phyloP scores from a whole-genome alignment of 2,329 filamentous ascomycete species.

The Penicillium hesseltinei region DNA sequence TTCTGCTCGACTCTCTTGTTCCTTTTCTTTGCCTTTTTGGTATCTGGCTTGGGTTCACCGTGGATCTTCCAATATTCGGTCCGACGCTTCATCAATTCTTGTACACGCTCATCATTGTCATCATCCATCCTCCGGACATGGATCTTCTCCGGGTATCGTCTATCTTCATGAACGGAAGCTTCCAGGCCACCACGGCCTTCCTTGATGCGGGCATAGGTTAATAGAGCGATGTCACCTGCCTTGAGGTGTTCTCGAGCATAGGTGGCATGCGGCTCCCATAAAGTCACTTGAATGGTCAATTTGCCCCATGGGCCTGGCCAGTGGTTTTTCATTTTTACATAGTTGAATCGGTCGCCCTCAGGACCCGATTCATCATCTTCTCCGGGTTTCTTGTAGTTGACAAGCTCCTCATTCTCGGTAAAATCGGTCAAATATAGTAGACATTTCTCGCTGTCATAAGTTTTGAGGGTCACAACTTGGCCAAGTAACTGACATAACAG shows the following conservation, averaged over 20 bases:
- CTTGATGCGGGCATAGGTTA: conserved; percentile 73
- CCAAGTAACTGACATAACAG: conserved; percentile 69
- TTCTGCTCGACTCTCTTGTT: conserved; percentile 32
- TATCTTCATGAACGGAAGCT: conserved; percentile 67
- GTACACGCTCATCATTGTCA: conserved; percentile 48
- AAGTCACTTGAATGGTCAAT: conserved; percentile 67
- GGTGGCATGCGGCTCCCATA: conserved; percentile 66
- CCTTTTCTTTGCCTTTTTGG: conserved; percentile 37
- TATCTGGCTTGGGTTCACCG: conserved; percentile 40
- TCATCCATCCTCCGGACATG: conserved; percentile 56
- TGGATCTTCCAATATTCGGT: conserved; percentile 60
- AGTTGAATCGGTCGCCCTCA: conserved; percentile 59
- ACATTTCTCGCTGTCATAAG: conserved; percentile 46
- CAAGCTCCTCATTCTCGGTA: conserved; percentile 67
- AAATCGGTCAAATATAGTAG: conserved; percentile 80
- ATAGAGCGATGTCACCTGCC: conserved; percentile 59
- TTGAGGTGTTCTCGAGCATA: conserved; percentile 58
- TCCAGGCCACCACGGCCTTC: conserved; percentile 62
- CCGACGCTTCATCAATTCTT: conserved; percentile 62
- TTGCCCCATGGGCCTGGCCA: conserved; percentile 77
- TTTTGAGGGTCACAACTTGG: conserved; percentile 63
- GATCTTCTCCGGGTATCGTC: conserved; percentile 51
- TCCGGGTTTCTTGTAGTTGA: conserved; percentile 45
- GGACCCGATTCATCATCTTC: conserved; percentile 36
- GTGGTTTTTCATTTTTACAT: conserved; percentile 42